phyloP scores from a whole-genome alignment of 768 basidiomycete species.

The Termitomyces sp. region DNA sequence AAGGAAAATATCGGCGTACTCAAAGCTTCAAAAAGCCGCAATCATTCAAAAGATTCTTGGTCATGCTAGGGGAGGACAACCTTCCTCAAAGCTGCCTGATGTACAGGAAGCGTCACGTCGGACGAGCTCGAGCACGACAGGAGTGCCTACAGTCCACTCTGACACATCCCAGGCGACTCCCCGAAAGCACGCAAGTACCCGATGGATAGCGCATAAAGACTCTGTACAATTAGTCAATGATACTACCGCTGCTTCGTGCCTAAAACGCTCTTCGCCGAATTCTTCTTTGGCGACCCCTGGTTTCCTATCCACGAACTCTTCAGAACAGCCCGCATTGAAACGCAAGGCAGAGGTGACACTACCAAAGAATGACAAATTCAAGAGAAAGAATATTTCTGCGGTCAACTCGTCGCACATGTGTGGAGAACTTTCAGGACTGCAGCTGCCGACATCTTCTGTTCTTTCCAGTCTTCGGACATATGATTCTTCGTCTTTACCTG shows the following conservation, averaged over 20 bases:
- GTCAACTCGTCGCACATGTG: not conserved
- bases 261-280: too few species aligned
- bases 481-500: not conserved
- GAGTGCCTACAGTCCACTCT: not conserved
- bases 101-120: not conserved
- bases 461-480: not conserved
- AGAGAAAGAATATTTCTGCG: not conserved
- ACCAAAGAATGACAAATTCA: not conserved
- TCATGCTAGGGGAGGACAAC: not conserved
- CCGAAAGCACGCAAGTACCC: not conserved
- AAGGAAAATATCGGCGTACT: slow-evolving; percentile 53
- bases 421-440: not conserved
- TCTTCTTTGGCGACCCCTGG: not conserved
- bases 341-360: not conserved
- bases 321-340: not conserved
- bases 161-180: not conserved
- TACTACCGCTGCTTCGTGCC: not conserved
- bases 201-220: not conserved
- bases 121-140: not conserved
- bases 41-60: slow-evolving; percentile 46
- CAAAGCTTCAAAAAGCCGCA: slow-evolving; percentile 56
- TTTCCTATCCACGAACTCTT: not conserved
- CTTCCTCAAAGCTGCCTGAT: not conserved
- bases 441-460: not conserved
- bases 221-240: not conserved